Base-by-base conservation (phyloP, 192 early-diverging fungal genomes). In the Coemansia aciculifera region DNA sequence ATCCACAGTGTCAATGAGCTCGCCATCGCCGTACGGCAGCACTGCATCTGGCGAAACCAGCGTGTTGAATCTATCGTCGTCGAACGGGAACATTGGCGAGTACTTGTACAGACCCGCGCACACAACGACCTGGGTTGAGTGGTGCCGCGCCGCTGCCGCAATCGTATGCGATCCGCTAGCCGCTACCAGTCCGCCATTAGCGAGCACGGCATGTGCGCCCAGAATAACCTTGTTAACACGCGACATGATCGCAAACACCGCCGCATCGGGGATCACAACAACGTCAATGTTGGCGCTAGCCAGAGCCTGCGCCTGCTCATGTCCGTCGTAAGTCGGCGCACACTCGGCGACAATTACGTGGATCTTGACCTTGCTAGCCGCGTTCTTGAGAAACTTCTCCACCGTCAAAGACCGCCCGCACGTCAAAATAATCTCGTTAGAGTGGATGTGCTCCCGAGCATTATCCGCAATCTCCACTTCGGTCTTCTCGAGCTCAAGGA, bases 201-300 rank as follows among this genome's bases (percentile, higher is more conserved):
- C 95, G 37, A 94, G 88, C 27, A 98, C 93, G 15, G 94, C 93
- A 63, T 95, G 93, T 1, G 93, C 90, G 29, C 94, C 94, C 34
- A 97, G 76, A 66, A 98, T 91, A 31, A 99, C 95, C 79, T 97
- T 99, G 87, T 96, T 96, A 23, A 97, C 95, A 52, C 97, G 88
- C 39, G 95, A 91, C 97, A 99, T 99, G 59, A 97, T 91, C 10
- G 95, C 95, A 89, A 96, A 97, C 19, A 95, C 89, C 0, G 97
- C 94, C 17, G 94, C 90, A 71, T 99, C 97, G 0, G 92, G 85
- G 29, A 99, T 93, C 9, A 97, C 87, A 0, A 92, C 94, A 1
- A 93, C 94, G 49, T 96, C 94, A 72, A 99, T 97, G 3, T 93
- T 92, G 7, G 89, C 85, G 19, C 31, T 71, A 5, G 90, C 83